Conservation (phyloP, 768 basidiomycete species). For the Pleurotus platypus region DNA sequence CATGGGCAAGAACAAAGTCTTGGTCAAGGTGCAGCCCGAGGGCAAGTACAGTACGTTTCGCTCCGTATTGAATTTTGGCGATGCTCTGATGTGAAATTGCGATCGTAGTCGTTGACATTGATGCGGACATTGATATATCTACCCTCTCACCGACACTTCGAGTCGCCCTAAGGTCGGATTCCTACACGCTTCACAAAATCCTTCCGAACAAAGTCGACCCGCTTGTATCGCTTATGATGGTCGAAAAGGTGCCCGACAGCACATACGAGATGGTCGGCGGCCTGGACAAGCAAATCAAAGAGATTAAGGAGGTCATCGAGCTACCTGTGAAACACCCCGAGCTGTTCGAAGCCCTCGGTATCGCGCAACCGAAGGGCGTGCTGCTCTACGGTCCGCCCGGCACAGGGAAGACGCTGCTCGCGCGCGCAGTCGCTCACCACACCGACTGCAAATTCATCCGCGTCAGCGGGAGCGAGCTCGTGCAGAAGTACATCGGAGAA, state of each 20-base stretch:
- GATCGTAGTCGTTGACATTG: conserved; percentile 84
- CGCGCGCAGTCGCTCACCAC: conserved; percentile 94
- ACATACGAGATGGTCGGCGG: conserved; percentile 99
- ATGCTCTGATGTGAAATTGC: neutral
- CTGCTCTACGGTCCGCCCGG: conserved; percentile 94
- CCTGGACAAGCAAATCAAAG: conserved; percentile 97
- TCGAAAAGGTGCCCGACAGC: conserved; percentile 98
- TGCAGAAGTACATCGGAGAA: conserved; percentile 98
- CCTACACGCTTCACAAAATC: conserved; percentile 94
- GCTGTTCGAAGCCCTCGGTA: conserved; percentile 92
- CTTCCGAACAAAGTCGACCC: conserved; percentile 98
- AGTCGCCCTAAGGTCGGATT: conserved; percentile 95
- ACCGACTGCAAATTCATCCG: conserved; percentile 98
- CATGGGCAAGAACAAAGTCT: conserved; percentile 98
- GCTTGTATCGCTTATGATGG: conserved; percentile 99
- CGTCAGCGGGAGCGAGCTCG: conserved; percentile 89
- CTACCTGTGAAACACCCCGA: conserved; percentile 86
- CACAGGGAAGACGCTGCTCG: conserved; percentile 93
- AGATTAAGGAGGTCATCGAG: conserved; percentile 96
- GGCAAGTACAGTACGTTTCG: conserved; percentile 90
- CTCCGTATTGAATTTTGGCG: neutral
- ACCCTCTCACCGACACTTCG: conserved; percentile 83
- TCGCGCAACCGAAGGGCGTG: conserved; percentile 96
- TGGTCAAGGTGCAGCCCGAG: conserved; percentile 98
- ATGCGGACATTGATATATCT: conserved; percentile 78